Evolutionary conservation across 1,284 basidiomycete genomes (phyloP), one percentile per base, ranked within the genome.

Genomic region (Apiotrichum laibachii): DNA sequence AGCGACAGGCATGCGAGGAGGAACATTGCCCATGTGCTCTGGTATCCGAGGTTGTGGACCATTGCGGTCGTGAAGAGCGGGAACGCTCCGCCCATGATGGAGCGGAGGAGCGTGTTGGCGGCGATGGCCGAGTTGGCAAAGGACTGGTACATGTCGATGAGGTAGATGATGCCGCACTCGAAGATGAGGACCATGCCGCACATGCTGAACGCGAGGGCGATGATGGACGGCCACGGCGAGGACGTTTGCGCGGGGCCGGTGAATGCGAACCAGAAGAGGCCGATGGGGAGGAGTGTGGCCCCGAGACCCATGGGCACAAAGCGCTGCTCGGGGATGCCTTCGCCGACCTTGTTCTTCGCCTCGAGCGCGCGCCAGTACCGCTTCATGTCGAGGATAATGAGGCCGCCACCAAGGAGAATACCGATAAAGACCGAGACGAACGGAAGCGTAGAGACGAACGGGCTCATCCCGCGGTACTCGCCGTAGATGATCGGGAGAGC

Each of bases 221-320:
- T 53, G 50, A 67, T 65, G 5, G 51, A 55, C 1, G 63, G 57
- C 65, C 65, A 67, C 5, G 61, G 56, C 13, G 57, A 60, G 22
- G 54, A 35, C 1, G 39, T 42, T 45, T 61, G 65, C 31, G 65
- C 65, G 8, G 65, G 65, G 18, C 65, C 65, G 0, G 65, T 67
- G 50, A 67, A 67, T 5, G 65, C 63, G 55, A 67, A 67, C 65
- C 65, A 67, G 50, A 67, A 61, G 35, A 67, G 57, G 33, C 64
- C 66, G 55, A 62, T 39, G 1, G 58, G 57, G 18, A 64, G 55
- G 16, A 64, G 42, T 0, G 56, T 55, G 0, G 63, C 63, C 35
- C 63, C 63, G 10, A 61, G 52, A 9, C 55, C 65, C 65, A 67
- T 67, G 42, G 65, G 65, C 18, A 58, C 35, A 47, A 64, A 64